phyloP scores from a whole-genome alignment of 192 early-diverging fungal genomes.

The Coemansia sp. region DNA sequence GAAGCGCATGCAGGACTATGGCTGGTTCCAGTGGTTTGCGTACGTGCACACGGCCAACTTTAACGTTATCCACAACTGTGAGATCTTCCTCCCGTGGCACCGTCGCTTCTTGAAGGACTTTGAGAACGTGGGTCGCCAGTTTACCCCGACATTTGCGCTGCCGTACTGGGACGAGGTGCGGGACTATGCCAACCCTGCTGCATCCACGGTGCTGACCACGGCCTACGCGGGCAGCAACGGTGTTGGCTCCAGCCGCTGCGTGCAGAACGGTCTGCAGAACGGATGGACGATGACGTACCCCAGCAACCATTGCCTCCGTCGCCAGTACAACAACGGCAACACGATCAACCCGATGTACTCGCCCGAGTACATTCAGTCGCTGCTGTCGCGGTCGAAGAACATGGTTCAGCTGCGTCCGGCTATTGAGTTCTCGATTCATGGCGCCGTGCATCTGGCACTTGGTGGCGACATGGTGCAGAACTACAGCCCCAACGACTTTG shows the following conservation, averaged over 20 bases:
- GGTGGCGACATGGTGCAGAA: conserved; percentile 52
- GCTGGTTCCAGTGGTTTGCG: conserved; percentile 46
- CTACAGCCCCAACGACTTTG: conserved; percentile 54
- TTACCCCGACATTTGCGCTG: conserved; percentile 32
- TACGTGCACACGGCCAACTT: conserved; percentile 38
- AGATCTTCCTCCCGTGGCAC: conserved; percentile 54
- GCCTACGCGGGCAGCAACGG: conserved; percentile 47
- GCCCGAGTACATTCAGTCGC: conserved; percentile 49
- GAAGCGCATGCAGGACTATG: conserved; percentile 25
- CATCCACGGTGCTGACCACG: conserved; percentile 31
- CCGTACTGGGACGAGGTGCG: conserved; percentile 56
- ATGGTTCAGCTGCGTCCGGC: conserved; percentile 47
- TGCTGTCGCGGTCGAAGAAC: conserved; percentile 30
- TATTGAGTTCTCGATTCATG: conserved; percentile 50
- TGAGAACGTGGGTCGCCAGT: conserved; percentile 42
- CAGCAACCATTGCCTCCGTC: conserved; percentile 41
- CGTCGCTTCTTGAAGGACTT: conserved; percentile 50
- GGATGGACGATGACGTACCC: conserved; percentile 28
- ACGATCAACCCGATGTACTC: conserved; percentile 42
- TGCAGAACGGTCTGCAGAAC: conserved; percentile 27
- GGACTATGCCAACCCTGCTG: conserved; percentile 48
- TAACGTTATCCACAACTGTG: conserved; percentile 39
- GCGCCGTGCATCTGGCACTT: conserved; percentile 39
- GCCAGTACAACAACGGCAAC: conserved; percentile 49
- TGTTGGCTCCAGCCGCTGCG: conserved; percentile 25